A percentile compares a stretch with the other conserved stretches of the same genome.
These are phyloP conservation scores for Candida vartiovaarae DNA, from an alignment of 805 yeast species.

Conservation along the genomic window DNA sequence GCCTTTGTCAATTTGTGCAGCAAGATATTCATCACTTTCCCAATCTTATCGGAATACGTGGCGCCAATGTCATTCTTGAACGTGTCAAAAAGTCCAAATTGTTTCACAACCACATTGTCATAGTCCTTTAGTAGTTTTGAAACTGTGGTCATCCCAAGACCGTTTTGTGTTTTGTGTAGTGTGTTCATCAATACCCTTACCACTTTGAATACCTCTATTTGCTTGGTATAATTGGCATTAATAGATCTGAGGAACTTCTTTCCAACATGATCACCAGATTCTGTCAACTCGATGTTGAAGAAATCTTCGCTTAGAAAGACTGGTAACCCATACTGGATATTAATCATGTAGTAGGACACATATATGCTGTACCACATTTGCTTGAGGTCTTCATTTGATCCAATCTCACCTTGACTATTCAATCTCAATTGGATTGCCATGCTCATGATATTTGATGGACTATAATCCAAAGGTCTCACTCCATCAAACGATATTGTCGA, in stretches of 20 bases:
- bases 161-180: not conserved
- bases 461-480: conserved; percentile 1
- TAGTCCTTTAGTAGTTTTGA: conserved; percentile 5
- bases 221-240: conserved; percentile 1
- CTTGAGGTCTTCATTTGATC: conserved; percentile 5
- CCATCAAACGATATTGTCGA: conserved; percentile 9
- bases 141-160: conserved; percentile 1
- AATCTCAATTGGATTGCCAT: conserved; percentile 13
- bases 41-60: conserved; percentile 7
- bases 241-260: not conserved
- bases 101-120: conserved; percentile 3
- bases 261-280: not conserved
- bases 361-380: conserved; percentile 17
- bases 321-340: conserved; percentile 16
- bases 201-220: not conserved
- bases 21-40: conserved; percentile 7
- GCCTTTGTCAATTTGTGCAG: conserved; percentile 9
- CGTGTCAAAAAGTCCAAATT: conserved; percentile 5
- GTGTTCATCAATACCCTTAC: conserved; percentile 6
- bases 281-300: conserved; percentile 10
- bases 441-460: conserved; percentile 5
- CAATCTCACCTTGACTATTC: conserved; percentile 9
- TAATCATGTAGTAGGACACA: conserved; percentile 9
- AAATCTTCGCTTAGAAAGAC: conserved; percentile 12
- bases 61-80: conserved; percentile 8